phyloP scores from a whole-genome alignment of 208 protist species.

The Acanthamoeba culbertsoni region DNA sequence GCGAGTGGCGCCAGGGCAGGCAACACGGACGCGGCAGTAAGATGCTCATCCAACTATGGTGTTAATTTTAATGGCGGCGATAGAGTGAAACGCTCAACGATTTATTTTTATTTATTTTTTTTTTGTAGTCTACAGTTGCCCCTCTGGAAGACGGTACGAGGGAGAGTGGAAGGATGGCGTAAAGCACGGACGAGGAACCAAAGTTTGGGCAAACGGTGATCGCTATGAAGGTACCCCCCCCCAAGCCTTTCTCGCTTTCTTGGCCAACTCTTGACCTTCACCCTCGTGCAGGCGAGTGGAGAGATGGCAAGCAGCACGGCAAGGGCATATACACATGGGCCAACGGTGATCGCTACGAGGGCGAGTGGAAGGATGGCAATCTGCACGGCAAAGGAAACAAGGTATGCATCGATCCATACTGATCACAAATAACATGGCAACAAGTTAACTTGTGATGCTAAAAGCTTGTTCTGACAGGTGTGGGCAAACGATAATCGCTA shows the following conservation, averaged over 20 bases:
- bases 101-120: not conserved
- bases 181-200: not conserved
- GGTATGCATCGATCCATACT: not conserved
- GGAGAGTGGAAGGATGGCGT: conserved; percentile 21
- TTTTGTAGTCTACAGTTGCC: not conserved
- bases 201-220: conserved; percentile 42
- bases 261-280: not conserved
- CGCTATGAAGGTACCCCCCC: not conserved
- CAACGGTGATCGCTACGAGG: conserved; percentile 29
- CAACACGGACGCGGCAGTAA: conserved; percentile 7
- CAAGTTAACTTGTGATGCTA: too few species aligned
- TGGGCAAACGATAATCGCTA: conserved; percentile 45
- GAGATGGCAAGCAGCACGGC: not conserved
- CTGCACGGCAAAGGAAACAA: not conserved
- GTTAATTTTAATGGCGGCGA: too few species aligned
- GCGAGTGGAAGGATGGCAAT: conserved; percentile 34
- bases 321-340: conserved; percentile 15
- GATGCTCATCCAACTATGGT: not conserved
- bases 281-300: not conserved
- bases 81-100: too few species aligned
- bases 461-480: too few species aligned
- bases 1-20: not conserved
- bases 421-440: too few species aligned
- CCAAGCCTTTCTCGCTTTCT: too few species aligned
- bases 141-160: conserved; percentile 3